Conservation (phyloP, 345 rosid genomes). For the Murraya koenigii region DNA sequence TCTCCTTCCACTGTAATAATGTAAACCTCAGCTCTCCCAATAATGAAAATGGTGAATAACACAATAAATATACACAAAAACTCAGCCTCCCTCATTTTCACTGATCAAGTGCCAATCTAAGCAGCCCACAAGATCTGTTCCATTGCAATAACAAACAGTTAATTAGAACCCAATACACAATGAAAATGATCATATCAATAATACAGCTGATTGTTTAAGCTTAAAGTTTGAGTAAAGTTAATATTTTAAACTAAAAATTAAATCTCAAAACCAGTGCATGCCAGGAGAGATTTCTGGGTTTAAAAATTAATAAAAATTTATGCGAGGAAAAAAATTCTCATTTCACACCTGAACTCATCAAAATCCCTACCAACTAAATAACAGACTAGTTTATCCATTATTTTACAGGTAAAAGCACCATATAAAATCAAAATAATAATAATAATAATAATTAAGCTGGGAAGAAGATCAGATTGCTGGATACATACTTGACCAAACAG, state of each 20-base stretch:
- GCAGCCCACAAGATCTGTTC: slow-evolving; percentile 38
- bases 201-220: background rate
- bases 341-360: background rate
- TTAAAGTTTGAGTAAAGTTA: background rate
- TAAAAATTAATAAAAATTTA: background rate
- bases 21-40: slow-evolving; percentile 66
- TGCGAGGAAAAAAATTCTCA: background rate
- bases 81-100: slow-evolving; percentile 33
- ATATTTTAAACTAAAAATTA: background rate
- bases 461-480: slow-evolving; percentile 1
- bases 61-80: slow-evolving; percentile 27
- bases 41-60: slow-evolving; percentile 33
- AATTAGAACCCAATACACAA: background rate
- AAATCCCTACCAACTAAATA: background rate
- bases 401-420: background rate
- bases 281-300: background rate
- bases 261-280: background rate
- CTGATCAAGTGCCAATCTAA: slow-evolving; percentile 11
- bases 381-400: background rate
- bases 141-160: slow-evolving; percentile 20
- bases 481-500: background rate
- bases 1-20: slow-evolving; percentile 88
- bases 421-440: background rate
- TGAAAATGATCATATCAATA: background rate
- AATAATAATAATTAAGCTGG: background rate